Conservation (phyloP, 257 asterid genomes). For the Leptodermis oblonga region DNA sequence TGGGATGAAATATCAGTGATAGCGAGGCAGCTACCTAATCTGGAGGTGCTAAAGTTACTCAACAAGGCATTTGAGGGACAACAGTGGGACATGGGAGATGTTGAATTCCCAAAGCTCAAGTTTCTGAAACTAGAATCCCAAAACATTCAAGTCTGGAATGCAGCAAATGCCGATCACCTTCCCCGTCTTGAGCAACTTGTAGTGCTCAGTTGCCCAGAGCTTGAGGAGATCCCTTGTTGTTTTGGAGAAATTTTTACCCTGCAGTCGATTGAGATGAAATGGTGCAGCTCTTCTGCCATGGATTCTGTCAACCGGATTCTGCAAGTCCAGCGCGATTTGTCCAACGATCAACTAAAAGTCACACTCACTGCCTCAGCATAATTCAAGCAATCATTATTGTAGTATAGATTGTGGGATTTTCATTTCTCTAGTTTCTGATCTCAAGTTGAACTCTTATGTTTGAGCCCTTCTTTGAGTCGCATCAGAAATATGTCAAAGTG, state of each 20-base stretch:
- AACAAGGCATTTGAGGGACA: background rate
- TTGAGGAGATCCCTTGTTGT: background rate
- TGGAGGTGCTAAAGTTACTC: conserved; percentile 7
- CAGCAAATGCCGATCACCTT: background rate
- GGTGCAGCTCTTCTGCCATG: conserved; percentile 1
- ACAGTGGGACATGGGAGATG: conserved; percentile 5
- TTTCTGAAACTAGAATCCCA: background rate
- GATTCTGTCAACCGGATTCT: background rate
- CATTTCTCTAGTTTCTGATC: too few species aligned
- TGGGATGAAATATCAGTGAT: conserved; percentile 9
- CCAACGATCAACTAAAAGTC: too few species aligned
- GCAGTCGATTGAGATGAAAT: conserved; percentile 1
- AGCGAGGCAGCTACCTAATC: background rate
- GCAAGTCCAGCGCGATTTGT: background rate
- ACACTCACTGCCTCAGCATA: too few species aligned
- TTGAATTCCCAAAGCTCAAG: conserved; percentile 6
- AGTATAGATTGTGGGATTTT: too few species aligned
- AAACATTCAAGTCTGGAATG: background rate
- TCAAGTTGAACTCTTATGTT: too few species aligned
- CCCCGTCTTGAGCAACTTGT: conserved; percentile 7
- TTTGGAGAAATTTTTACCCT: background rate
- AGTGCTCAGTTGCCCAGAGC: background rate
- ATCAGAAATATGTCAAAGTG: too few species aligned
- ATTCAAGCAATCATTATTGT: too few species aligned
- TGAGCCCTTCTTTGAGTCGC: too few species aligned